Conservation (phyloP, 2,329 filamentous ascomycete species). For the Microdochium nivale region DNA sequence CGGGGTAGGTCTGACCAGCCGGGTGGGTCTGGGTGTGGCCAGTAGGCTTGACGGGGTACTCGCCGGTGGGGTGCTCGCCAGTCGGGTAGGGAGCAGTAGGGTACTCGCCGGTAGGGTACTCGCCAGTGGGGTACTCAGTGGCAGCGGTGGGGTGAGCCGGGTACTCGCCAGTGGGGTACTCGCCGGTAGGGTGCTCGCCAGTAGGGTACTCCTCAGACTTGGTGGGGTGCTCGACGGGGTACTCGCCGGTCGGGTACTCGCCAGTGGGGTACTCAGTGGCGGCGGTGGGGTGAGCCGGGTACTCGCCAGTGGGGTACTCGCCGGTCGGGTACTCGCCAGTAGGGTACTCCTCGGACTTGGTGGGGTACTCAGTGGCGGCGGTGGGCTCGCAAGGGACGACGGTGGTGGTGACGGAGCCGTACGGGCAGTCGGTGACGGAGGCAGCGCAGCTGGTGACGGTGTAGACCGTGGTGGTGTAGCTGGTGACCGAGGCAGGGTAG, state of each 20-base stretch:
- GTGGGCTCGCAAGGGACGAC: neutral
- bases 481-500: slow-evolving; percentile 6
- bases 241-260: neutral
- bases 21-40: no score
- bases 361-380: neutral
- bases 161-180: no score
- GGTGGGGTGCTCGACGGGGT: neutral
- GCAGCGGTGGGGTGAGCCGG: neutral
- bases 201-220: neutral
- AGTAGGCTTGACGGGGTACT: no score
- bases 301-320: neutral
- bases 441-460: slow-evolving; percentile 10
- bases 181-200: no score
- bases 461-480: slow-evolving; percentile 13
- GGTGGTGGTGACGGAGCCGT: slow-evolving; percentile 2
- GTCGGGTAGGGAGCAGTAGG: neutral
- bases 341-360: neutral
- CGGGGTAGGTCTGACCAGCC: no score
- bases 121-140: neutral
- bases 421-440: slow-evolving; percentile 8
- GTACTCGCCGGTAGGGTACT: neutral
- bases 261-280: neutral
- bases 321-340: neutral
- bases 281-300: neutral
- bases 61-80: no score